Evolutionary conservation across 139 green algal species (phyloP), one percentile per base, ranked within the genome.

Genomic region (Coelastrella sp.): DNA sequence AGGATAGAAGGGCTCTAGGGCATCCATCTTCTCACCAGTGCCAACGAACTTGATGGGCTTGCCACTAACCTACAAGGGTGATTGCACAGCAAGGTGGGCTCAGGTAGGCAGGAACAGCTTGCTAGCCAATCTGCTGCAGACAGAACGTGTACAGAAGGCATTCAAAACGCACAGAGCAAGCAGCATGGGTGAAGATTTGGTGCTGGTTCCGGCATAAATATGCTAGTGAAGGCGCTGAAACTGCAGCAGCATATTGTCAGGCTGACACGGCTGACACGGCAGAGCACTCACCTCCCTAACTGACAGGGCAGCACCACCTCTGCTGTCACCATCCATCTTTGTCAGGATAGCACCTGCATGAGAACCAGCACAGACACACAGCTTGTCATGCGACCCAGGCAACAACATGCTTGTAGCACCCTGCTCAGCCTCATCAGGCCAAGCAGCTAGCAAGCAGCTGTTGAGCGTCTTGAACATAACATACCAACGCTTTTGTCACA

Each of bases 31-130:
- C 96, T 99, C 98, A 8, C 98, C 98, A 57, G 96, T 97, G 17
- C 98, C 98, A 91, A 99, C 95, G 93, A 99, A 99, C 95, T 99
- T 99, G 93, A 99, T 99, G 84, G 98, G 98, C 92, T 97, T 97
- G 14, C 98, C 98, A 11, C 92, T 89, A 13, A 86, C 80, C 80
- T 86, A 17, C 2, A 59, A 20, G 14, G 14, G 16, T 22, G 13
- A 22, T 22, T 20, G 73, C 8, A 23, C 68, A 76, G 16, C 77
- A 83, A 4, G 8, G 54, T 57, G 7, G 77, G 77, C 32, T 47
- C 32, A 47, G 32, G 32, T 47, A 47, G 32, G 32, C 32, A 47
- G 32, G 32, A 47, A 47, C 54, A 64, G 77, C 77, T 83, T 71
- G 61, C 61, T 19, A 71, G 61, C 61, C 8, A 71, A 71, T 71